Evolutionary conservation across 192 early-diverging fungal species (phyloP), one percentile per base, ranked within the genome.

Genomic region (Coemansia sp.): DNA sequence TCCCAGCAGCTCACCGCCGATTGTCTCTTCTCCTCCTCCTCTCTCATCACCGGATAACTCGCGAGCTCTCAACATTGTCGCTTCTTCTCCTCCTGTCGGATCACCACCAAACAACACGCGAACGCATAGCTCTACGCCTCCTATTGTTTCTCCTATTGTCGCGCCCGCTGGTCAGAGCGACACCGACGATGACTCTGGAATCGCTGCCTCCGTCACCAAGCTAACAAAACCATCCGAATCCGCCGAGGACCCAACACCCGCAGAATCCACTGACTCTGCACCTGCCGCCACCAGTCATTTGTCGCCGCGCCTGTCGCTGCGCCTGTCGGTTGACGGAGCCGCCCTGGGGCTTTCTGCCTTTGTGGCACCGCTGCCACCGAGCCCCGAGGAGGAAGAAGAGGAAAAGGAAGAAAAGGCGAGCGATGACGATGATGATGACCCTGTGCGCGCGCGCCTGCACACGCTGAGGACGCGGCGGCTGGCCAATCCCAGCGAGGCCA

Each of bases 141-240:
- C 51, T 13, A 3, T 16, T 3, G 14, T 33, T 14, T 19, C 48
- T 51, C 19, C 48, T 51, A 5, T 24, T 51, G 48, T 3, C 6
- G 19, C 21, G 21, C 19, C 2, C 8, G 3, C 11, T 10, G 27
- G n/a, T 31, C 40, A 27, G 4, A 66, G 50, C 7, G 72, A 74
- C n/a, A 80, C 78, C 2, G 78, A 80, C 29, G 73, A 75, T 41
- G 78, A 80, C 19, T 31, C 56, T 19, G 78, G 78, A 0, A 80
- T 80, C 21, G 78, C 78, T 2, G 78, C 78, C 0, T 31, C 72
- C 3, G 77, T 74, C 7, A 41, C 65, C 0, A 36, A 40, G 13
- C 53, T 79, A 51, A 36, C 59, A 19, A 63, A 53, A 6, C 56
- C 34, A 33, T 33, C 51, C 27, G 37, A 56, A 1, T 54, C 51